phyloP scores from a whole-genome alignment of 2,329 filamentous ascomycete genomes.

The Cytospora schulzeri region DNA sequence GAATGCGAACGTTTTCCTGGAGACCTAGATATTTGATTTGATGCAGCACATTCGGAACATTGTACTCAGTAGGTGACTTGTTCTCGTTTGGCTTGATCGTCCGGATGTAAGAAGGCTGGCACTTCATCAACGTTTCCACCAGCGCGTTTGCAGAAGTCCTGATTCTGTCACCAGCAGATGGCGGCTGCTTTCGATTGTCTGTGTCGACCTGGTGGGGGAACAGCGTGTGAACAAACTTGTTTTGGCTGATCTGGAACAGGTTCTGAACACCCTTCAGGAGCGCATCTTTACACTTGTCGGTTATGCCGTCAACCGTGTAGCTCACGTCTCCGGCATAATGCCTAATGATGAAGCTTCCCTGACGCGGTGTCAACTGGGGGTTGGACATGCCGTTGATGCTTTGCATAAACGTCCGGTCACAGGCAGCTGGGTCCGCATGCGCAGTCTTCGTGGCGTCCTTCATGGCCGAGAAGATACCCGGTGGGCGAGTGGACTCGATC shows the following conservation, averaged over 20 bases:
- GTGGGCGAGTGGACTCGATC: conserved; percentile 88
- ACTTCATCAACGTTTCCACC: conserved; percentile 95
- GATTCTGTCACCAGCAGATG: conserved; percentile 95
- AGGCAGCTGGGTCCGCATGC: conserved; percentile 90
- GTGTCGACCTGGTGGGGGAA: conserved; percentile 95
- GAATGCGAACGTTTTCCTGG: conserved; percentile 98
- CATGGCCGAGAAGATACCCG: conserved; percentile 90
- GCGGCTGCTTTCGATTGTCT: conserved; percentile 91
- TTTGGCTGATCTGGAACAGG: conserved; percentile 80
- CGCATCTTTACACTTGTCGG: conserved; percentile 99
- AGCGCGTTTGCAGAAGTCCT: conserved; percentile 92
- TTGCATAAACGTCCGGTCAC: conserved; percentile 94
- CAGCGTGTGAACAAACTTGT: conserved; percentile 81
- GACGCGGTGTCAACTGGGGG: conserved; percentile 85
- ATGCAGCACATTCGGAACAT: conserved; percentile 87
- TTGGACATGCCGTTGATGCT: conserved; percentile 89
- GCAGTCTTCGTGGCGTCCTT: conserved; percentile 99
- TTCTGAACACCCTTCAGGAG: conserved; percentile 91
- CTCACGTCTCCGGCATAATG: conserved; percentile 97
- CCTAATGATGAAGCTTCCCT: conserved; percentile 97
- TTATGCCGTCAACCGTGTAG: conserved; percentile 95
- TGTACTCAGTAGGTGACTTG: conserved; percentile 93
- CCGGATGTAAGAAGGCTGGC: conserved; percentile 94
- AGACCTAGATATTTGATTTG: conserved; percentile 98
- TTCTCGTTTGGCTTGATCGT: conserved; percentile 99